phyloP scores from a whole-genome alignment of 345 rosid species.

The Capsella bursapastoris region DNA sequence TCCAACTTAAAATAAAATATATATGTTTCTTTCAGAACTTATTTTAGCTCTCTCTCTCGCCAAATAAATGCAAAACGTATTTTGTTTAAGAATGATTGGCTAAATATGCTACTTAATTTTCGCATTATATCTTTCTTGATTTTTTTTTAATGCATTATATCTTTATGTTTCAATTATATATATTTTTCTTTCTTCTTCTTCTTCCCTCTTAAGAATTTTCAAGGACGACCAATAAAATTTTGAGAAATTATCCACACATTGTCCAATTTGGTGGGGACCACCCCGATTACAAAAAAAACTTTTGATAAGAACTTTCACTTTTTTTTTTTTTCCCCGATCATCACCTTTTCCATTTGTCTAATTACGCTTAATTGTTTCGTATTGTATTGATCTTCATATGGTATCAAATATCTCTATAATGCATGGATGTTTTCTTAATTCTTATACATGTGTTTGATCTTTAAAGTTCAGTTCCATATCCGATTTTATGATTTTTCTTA shows the following conservation, averaged over 20 bases:
- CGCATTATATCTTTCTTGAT: slow-evolving; percentile 14
- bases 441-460: background rate
- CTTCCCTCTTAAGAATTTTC: slow-evolving; percentile 32
- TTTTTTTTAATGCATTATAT: too few species aligned
- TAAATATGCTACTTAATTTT: background rate
- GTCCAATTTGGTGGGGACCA: slow-evolving; percentile 38
- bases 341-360: slow-evolving; percentile 18
- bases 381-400: background rate
- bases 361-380: background rate
- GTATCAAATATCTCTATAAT: slow-evolving; percentile 17
- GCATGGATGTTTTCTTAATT: background rate
- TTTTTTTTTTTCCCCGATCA: slow-evolving; percentile 13
- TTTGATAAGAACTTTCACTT: background rate
- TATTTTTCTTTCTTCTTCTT: background rate
- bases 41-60: background rate
- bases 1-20: background rate
- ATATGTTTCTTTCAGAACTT: slow-evolving; percentile 19
- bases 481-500: background rate
- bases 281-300: background rate
- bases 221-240: slow-evolving; percentile 25
- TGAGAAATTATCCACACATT: slow-evolving; percentile 33
- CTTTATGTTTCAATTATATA: too few species aligned
- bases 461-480: background rate
- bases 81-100: background rate
- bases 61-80: slow-evolving; percentile 5